Percentiles rank a stretch among this genome's conserved stretches.
Evolutionary conservation across 768 basidiomycete species (phyloP).

Genomic region (Phanerochaete sordida): DNA sequence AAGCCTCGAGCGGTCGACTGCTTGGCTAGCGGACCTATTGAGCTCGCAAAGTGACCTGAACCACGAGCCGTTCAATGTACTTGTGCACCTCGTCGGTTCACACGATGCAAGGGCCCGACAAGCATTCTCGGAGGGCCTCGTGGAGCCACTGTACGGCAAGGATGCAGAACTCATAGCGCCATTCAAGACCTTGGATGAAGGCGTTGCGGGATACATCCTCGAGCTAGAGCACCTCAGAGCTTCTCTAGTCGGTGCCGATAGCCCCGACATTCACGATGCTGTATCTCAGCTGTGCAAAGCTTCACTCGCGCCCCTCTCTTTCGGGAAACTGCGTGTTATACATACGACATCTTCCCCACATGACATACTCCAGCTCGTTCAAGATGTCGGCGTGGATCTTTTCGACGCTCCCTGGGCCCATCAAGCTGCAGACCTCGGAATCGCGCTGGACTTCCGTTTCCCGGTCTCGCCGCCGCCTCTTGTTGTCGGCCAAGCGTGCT

Average conservation of each 20-base stretch:
- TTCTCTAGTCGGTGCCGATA: background rate
- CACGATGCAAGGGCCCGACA: conserved; percentile 51
- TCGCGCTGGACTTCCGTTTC: conserved; percentile 79
- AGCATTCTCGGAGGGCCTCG: conserved; percentile 57
- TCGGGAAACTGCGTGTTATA: conserved; percentile 59
- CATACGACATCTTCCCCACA: conserved; percentile 61
- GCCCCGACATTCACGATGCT: background rate
- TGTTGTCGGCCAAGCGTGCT: background rate
- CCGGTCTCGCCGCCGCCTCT: conserved; percentile 34
- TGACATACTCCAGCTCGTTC: conserved; percentile 65
- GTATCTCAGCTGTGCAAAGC: conserved; percentile 46
- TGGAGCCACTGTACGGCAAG: conserved; percentile 51
- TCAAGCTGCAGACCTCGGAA: conserved; percentile 60
- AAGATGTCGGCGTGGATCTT: conserved; percentile 66
- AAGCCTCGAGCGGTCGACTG: conserved; percentile 62
- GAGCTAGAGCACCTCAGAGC: conserved; percentile 53
- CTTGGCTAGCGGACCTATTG: conserved; percentile 62
- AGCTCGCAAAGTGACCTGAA: conserved; percentile 5
- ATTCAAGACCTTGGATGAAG: conserved; percentile 58
- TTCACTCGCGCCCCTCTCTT: conserved; percentile 55
- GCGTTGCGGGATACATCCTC: conserved; percentile 65
- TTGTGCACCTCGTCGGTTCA: conserved; percentile 71
- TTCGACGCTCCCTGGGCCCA: conserved; percentile 76
- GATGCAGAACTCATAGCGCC: conserved; percentile 53
- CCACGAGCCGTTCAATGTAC: conserved; percentile 32